Evolutionary conservation across 2,329 filamentous ascomycete species (phyloP).

Genomic region (Neonectria punicea): DNA sequence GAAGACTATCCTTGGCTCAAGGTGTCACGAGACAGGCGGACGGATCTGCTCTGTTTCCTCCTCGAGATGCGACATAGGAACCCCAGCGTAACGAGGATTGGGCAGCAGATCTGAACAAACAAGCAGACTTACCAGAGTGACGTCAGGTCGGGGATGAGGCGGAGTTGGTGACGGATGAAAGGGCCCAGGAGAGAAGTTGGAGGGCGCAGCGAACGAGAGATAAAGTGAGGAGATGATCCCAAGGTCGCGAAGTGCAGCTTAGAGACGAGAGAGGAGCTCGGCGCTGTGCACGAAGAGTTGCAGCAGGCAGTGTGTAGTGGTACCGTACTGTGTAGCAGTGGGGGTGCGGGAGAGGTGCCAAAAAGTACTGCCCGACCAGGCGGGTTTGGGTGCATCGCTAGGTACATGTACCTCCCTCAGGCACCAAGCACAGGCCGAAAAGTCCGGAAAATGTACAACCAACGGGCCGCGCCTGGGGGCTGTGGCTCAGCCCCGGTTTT

Average conservation of each 20-base stretch:
- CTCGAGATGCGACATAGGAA: slow-evolving; percentile 11
- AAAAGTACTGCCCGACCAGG: too few species aligned
- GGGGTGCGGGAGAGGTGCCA: slow-evolving; percentile 8
- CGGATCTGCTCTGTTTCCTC: background rate
- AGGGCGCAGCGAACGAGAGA: slow-evolving; percentile 2
- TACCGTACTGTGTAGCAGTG: background rate
- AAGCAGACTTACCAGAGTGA: slow-evolving; percentile 40
- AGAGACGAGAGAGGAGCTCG: slow-evolving; percentile 2
- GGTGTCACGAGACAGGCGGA: slow-evolving; percentile 3
- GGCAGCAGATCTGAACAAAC: slow-evolving; percentile 30
- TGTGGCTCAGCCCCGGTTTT: slow-evolving; percentile 41
- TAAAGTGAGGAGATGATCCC: background rate
- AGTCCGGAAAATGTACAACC: slow-evolving; percentile 11
- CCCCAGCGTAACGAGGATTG: slow-evolving; percentile 24
- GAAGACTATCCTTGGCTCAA: background rate
- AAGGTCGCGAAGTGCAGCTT: slow-evolving; percentile 14
- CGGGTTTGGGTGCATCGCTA: background rate
- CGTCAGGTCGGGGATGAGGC: slow-evolving; percentile 34
- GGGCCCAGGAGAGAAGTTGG: slow-evolving; percentile 5
- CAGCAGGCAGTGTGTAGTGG: background rate
- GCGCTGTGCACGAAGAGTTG: background rate
- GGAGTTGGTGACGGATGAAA: slow-evolving; percentile 16
- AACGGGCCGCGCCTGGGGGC: slow-evolving; percentile 34
- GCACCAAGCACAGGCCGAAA: slow-evolving; percentile 6
- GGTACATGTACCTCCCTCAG: slow-evolving; percentile 7